Evolutionary conservation across 805 yeast species (phyloP), one percentile per base, ranked within the genome.

Genomic region (Candida boidinii): DNA sequence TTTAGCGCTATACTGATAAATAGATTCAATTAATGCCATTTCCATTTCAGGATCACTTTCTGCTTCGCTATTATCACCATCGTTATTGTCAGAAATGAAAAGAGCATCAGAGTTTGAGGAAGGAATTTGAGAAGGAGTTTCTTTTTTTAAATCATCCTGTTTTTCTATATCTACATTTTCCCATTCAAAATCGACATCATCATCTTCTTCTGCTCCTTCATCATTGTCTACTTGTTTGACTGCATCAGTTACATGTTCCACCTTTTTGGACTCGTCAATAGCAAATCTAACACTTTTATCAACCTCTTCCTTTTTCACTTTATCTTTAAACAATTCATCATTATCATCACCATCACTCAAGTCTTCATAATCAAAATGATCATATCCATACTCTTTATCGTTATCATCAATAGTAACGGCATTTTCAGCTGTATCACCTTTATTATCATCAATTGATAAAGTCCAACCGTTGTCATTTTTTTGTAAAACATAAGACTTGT

Each of bases 391-490:
- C 16, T 20, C 41, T 26, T 26, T 23, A n/a, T 36, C 64, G 7
- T 52, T 54, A n/a, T 62, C 70, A 23, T 36, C 33, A 36, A 35
- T 28, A 3, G 59, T 54, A 30, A 78, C 70, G 0, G 86, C 78
- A 28, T 68, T 66, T 0, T 54, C 48, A 1, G 43, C 44, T 10
- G 56, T 56, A 3, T 62, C 56, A 2, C 70, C 71, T 30, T 62
- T 62, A 4, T 58, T 54, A 12, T 62, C 61, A 22, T 61, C 64
- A 23, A 88, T 58, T 0, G 90, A 74, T 28, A 88, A 55, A 0
- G 87, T 74, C 84, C 92, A 88, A 0, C 96, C 96, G 42, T 76
- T 79, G 9, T 79, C 84, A 25, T 79, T 82, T 42, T 79, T 73
- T 15, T 80, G 70, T 31, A 92, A 66, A 29, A 79, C 70, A 47